Evolutionary conservation across 2,329 filamentous ascomycete genomes (phyloP), one percentile per base, ranked within the genome.

Genomic region (Fusarium sp.): DNA sequence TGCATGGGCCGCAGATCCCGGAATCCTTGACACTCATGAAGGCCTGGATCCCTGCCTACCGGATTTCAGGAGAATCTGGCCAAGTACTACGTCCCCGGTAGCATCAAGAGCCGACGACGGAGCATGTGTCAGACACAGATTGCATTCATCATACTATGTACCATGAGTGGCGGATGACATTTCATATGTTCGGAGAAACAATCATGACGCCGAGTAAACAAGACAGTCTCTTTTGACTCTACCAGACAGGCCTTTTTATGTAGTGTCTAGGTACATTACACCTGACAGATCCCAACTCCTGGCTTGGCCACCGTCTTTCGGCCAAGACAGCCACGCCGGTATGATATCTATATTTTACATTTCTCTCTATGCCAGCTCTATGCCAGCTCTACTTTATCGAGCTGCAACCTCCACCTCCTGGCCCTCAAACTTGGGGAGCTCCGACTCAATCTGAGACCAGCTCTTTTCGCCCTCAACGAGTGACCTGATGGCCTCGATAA

Each of bases 351-450:
- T 76, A 70, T 74, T 71, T 69, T 76, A 77, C 74, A 71, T 72
- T 67, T 52, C 59, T 57, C 54, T 74, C 37, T 76, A 56, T 67
- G 40, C 38, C 62, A 38, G 22, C 35, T 56, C 35, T 64, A 30
- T 37, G 14, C 35, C 22, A 35, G 45, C 25, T 57, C 45, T 71
- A 57, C 59, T 78, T 70, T 81, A 84, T 72, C 81, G 82, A 62
- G 75, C 71, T 47, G 78, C 79, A 69, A 85, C 79, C 61, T 90
- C 88, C 20, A 86, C 81, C 80, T 93, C 91, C 85, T 97, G 95
- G 61, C 92, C 90, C 83, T 95, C 92, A 82, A 98, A 98, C 72
- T 92, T 91, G 32, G 96, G 96, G 78, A 98, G 87, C 80, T 95
- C 91, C 73, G 89, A 88, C 83, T 92, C 88, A 40, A 98, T 87